These are phyloP conservation scores for Porpolomopsis calyptriformis DNA, from an alignment of 768 basidiomycete genomes.

Conservation along the genomic window DNA sequence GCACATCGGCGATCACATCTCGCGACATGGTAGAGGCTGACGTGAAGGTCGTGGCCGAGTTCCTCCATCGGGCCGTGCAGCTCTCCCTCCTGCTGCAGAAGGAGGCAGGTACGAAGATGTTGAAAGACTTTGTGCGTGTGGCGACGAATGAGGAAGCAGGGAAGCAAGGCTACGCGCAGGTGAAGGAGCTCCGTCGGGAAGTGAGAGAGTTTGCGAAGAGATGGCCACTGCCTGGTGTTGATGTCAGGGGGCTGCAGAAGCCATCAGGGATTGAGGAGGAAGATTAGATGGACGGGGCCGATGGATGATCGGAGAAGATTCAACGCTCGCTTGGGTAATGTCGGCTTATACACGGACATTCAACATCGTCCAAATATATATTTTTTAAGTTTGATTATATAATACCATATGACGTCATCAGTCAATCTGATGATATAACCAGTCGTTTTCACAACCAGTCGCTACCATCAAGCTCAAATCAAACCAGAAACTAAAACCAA, in stretches of 20 bases:
- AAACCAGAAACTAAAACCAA: too few relatives aligned
- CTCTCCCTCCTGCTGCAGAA: constrained; percentile 83
- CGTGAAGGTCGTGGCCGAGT: constrained; percentile 75
- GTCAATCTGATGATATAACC: too few relatives aligned
- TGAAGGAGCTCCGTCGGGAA: constrained; percentile 66
- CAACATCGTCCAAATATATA: constrained; percentile 44
- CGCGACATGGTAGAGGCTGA: constrained; percentile 87
- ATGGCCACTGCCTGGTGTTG: constrained; percentile 92
- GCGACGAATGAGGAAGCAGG: constrained; percentile 61
- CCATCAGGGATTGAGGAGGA: constrained; percentile 46
- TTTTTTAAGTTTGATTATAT: too few relatives aligned
- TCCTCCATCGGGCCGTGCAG: constrained; percentile 92
- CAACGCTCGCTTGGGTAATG: constrained; percentile 47
- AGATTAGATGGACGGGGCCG: constrained; percentile 3
- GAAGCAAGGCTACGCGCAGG: constrained; percentile 58
- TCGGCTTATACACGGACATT: constrained; percentile 30
- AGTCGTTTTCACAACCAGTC: too few relatives aligned
- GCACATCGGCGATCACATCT: constrained; percentile 88
- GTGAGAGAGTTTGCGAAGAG: constrained; percentile 70
- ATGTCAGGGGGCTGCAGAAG: constrained; percentile 35
- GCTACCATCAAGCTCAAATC: too few relatives aligned
- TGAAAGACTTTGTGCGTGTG: constrained; percentile 90
- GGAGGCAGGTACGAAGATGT: constrained; percentile 87
- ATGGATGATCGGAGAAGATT: constrained; percentile 29
- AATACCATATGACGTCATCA: too few relatives aligned